Evolutionary conservation across 202 grass and related monocot genomes (phyloP).

Genomic region (Carex arenaria): DNA sequence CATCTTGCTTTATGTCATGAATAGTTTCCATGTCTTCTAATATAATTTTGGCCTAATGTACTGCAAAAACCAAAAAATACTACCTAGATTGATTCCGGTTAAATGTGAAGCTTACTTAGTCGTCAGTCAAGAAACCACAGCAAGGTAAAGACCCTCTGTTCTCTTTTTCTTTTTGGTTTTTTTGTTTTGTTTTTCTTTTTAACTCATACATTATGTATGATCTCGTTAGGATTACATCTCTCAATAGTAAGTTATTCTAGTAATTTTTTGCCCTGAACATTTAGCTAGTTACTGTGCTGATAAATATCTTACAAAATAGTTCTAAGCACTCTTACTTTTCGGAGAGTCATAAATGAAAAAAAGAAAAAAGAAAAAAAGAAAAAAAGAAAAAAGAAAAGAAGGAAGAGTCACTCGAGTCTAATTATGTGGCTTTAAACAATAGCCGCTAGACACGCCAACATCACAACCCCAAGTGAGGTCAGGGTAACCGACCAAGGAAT

Average conservation of each 20-base stretch:
- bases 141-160: neutral
- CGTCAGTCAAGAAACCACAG: neutral
- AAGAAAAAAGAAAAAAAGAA: neutral
- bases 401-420: neutral
- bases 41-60: slow-evolving; percentile 4
- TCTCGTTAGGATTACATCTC: neutral
- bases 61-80: neutral
- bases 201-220: neutral
- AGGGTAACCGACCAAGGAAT: slow-evolving; percentile 34
- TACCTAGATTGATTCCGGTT: neutral
- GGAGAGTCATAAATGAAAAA: neutral
- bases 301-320: neutral
- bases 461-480: slow-evolving; percentile 34
- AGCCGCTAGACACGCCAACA: neutral
- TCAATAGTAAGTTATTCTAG: neutral
- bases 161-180: neutral
- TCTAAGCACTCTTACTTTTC: neutral
- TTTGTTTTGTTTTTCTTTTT: neutral
- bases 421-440: slow-evolving; percentile 8
- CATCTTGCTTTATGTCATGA: neutral
- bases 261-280: neutral
- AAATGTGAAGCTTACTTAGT: neutral
- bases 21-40: neutral
- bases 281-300: neutral
- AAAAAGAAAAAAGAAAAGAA: neutral